These are phyloP conservation scores for Penicillium freii DNA, from an alignment of 2,329 filamentous ascomycete species.

Conservation along the genomic window DNA sequence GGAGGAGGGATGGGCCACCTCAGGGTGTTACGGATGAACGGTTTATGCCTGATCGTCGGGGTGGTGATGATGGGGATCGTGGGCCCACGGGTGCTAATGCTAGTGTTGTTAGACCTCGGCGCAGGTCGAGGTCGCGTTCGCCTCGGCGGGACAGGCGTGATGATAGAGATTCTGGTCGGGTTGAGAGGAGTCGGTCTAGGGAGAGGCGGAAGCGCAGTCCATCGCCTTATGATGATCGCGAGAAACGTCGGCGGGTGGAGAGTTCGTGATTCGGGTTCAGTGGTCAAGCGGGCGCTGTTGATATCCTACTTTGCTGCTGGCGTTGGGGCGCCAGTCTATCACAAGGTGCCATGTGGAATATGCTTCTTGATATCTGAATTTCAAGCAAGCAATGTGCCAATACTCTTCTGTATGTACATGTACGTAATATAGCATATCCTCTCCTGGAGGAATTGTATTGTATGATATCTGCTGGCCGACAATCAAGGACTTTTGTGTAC, in stretches of 20 bases:
- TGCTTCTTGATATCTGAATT: slow-evolving; percentile 15
- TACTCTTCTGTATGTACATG: not conserved
- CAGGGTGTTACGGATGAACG: slow-evolving; percentile 46
- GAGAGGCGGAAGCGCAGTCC: slow-evolving; percentile 49
- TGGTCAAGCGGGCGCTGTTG: not conserved
- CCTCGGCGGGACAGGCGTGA: slow-evolving; percentile 44
- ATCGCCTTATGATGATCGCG: slow-evolving; percentile 43
- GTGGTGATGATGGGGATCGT: slow-evolving; percentile 29
- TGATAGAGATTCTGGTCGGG: slow-evolving; percentile 32
- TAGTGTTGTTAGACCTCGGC: slow-evolving; percentile 40
- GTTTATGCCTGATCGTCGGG: slow-evolving; percentile 45
- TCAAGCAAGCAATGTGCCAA: slow-evolving; percentile 14
- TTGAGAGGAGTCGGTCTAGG: slow-evolving; percentile 44
- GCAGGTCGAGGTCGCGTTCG: slow-evolving; percentile 48
- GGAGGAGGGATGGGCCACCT: slow-evolving; percentile 33
- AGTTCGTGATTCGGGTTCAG: slow-evolving; percentile 20
- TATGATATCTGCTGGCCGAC: slow-evolving; percentile 8
- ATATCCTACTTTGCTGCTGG: slow-evolving; percentile 16
- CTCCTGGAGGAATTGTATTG: slow-evolving; percentile 20
- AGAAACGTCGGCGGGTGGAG: slow-evolving; percentile 42
- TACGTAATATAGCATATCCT: slow-evolving; percentile 14
- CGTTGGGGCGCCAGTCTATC: slow-evolving; percentile 18
- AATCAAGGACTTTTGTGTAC: slow-evolving; percentile 13
- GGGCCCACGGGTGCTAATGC: slow-evolving; percentile 50
- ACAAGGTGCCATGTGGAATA: slow-evolving; percentile 14